These are phyloP conservation scores for Termitomyces sp. DNA, from an alignment of 768 basidiomycete genomes.

Conservation along the genomic window DNA sequence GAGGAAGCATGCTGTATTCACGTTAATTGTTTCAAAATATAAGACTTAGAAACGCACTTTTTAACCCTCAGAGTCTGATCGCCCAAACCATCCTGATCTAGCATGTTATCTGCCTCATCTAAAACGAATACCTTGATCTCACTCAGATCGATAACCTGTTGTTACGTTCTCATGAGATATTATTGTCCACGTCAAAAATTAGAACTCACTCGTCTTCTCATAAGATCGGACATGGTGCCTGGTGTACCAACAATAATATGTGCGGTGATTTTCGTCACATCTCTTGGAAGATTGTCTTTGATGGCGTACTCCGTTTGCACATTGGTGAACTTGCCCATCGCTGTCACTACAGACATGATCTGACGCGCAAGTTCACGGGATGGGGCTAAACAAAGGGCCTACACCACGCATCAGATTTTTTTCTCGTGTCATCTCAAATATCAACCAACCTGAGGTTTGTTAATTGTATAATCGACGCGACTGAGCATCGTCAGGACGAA, in stretches of 20 bases:
- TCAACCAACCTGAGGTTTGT: slow-evolving; percentile 71
- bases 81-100: slow-evolving; percentile 89
- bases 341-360: slow-evolving; percentile 90
- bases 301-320: slow-evolving; percentile 96
- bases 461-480: slow-evolving; percentile 78
- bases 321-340: slow-evolving; percentile 93
- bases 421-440: background rate
- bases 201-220: slow-evolving; percentile 51
- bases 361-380: slow-evolving; percentile 96
- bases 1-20: slow-evolving; percentile 49
- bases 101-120: slow-evolving; percentile 99
- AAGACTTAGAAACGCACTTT: slow-evolving; percentile 52
- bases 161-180: background rate
- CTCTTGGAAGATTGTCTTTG: slow-evolving; percentile 73
- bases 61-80: slow-evolving; percentile 93
- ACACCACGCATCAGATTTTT: slow-evolving; percentile 1
- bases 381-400: slow-evolving; percentile 97
- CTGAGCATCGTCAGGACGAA: slow-evolving; percentile 98
- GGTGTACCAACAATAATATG: slow-evolving; percentile 96
- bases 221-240: slow-evolving; percentile 88
- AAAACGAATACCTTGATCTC: slow-evolving; percentile 90
- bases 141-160: slow-evolving; percentile 64
- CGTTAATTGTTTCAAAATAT: background rate
- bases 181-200: background rate
- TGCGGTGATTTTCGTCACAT: slow-evolving; percentile 65